A percentile compares a stretch with the other conserved stretches of the same genome.
Conservation (phyloP, 164 flowering plant species). For the Liriodendron chinense region DNA sequence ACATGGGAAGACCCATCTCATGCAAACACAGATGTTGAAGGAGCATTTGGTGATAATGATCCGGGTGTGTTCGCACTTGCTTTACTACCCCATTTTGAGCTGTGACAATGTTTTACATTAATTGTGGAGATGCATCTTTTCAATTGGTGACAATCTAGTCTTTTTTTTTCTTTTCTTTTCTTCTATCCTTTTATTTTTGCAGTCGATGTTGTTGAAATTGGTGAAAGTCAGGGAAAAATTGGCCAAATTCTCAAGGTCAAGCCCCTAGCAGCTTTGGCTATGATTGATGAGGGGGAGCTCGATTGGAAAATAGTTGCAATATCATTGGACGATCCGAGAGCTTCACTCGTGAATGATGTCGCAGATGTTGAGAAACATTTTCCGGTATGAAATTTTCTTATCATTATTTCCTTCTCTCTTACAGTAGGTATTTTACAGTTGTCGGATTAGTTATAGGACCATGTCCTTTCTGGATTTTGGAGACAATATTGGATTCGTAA, state of each 20-base stretch:
- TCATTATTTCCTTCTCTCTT: neutral
- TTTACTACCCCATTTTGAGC: neutral
- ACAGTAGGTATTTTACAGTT: neutral
- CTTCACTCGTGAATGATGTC: conserved; percentile 85
- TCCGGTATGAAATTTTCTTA: conserved; percentile 48
- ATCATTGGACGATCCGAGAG: conserved; percentile 91
- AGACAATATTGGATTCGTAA: no score
- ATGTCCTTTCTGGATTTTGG: neutral
- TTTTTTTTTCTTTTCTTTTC: neutral
- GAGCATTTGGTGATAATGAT: conserved; percentile 94
- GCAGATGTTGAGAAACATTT: conserved; percentile 95
- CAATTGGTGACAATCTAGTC: neutral
- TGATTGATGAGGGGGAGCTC: conserved; percentile 99
- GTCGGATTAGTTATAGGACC: no score
- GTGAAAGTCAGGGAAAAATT: conserved; percentile 61
- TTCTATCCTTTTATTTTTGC: conserved; percentile 14
- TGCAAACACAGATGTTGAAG: conserved; percentile 83
- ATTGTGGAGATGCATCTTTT: neutral
- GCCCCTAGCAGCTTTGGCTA: conserved; percentile 90
- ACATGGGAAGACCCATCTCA: conserved; percentile 98
- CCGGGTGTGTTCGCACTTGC: conserved; percentile 29
- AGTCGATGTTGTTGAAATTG: conserved; percentile 99
- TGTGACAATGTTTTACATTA: neutral
- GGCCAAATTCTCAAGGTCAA: conserved; percentile 85
- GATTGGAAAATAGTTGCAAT: conserved; percentile 99